Conservation (phyloP, 257 asterid genomes). For the Gentiana macrophylla region DNA sequence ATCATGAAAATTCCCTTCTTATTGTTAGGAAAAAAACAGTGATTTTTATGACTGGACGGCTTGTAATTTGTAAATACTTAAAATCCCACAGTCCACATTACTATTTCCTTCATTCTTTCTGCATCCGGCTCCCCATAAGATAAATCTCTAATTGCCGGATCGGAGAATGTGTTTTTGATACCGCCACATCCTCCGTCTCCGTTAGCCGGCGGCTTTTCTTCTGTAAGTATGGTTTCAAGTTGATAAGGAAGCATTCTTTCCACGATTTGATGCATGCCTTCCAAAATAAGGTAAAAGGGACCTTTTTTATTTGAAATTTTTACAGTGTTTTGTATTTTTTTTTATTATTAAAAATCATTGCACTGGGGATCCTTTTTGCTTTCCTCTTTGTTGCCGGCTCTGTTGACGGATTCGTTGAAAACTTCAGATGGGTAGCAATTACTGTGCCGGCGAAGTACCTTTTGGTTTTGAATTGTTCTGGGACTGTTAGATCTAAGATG, state of each 20-base stretch:
- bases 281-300: slow-evolving; percentile 3
- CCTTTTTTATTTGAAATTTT: neutral
- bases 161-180: too few relatives aligned
- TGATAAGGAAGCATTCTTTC: neutral
- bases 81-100: too few relatives aligned
- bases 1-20: too few relatives aligned
- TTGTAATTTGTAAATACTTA: too few relatives aligned
- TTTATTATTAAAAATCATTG: too few relatives aligned
- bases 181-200: neutral
- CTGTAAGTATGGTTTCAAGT: slow-evolving; percentile 5
- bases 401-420: neutral
- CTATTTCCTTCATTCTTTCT: too few relatives aligned
- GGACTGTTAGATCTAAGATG: neutral
- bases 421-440: neutral
- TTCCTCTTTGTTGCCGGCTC: neutral
- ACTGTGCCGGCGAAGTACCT: neutral
- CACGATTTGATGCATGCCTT: slow-evolving; percentile 4
- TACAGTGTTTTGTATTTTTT: neutral
- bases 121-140: too few relatives aligned
- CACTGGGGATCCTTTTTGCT: neutral
- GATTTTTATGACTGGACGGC: too few relatives aligned
- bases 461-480: neutral
- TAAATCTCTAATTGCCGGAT: too few relatives aligned
- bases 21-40: too few relatives aligned
- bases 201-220: neutral